A percentile compares a stretch with the other conserved stretches of the same genome.
Evolutionary conservation across 345 rosid species (phyloP).

Genomic region (Arabidopsis thaliana): TAIR10.1 NC_003070.9:2876501-2877000

Average conservation of each 20-base stretch:
- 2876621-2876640: constrained; percentile 42
- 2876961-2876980: constrained; percentile 32
- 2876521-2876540: neutral
- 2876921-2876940: constrained; percentile 66
- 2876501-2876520: neutral
- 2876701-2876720: constrained; percentile 53
- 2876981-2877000: neutral
- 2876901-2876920: constrained; percentile 56
- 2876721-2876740: constrained; percentile 58
- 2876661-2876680: constrained; percentile 61
- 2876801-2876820: neutral
- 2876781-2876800: neutral
- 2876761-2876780: neutral
- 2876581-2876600: too few relatives aligned
- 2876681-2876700: constrained; percentile 51
- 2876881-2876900: constrained; percentile 50
- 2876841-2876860: constrained; percentile 30
- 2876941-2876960: constrained; percentile 67
- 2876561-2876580: too few relatives aligned
- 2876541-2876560: neutral
- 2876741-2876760: constrained; percentile 61
- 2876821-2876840: neutral
- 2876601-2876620: neutral
- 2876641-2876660: constrained; percentile 58
- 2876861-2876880: constrained; percentile 51